phyloP scores from a whole-genome alignment of 768 basidiomycete genomes.

The Coprinellus aureogranulatus region DNA sequence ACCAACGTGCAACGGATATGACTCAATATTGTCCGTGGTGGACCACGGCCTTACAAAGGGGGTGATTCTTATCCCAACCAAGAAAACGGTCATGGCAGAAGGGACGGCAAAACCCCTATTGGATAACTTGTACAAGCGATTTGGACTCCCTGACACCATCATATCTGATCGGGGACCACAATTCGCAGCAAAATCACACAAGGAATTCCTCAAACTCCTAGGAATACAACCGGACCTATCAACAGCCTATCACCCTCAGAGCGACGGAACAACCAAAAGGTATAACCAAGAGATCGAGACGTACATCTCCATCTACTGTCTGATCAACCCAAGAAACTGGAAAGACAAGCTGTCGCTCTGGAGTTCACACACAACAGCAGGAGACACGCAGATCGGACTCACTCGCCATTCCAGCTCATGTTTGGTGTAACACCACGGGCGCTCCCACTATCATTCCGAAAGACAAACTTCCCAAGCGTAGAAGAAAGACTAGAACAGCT shows the following conservation, averaged over 20 bases:
- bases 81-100: slow-evolving; percentile 12
- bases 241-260: slow-evolving; percentile 35
- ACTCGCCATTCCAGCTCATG: slow-evolving; percentile 21
- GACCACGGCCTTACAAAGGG: slow-evolving; percentile 26
- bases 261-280: slow-evolving; percentile 18
- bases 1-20: slow-evolving; percentile 7
- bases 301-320: slow-evolving; percentile 18
- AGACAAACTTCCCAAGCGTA: not conserved
- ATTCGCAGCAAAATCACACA: slow-evolving; percentile 18
- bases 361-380: slow-evolving; percentile 20
- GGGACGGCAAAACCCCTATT: not conserved
- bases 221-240: slow-evolving; percentile 18
- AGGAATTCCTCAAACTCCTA: slow-evolving; percentile 15
- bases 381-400: slow-evolving; percentile 10
- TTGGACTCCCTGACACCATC: slow-evolving; percentile 16
- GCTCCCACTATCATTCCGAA: slow-evolving; percentile 4
- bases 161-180: slow-evolving; percentile 16
- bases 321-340: slow-evolving; percentile 14
- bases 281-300: slow-evolving; percentile 21
- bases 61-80: slow-evolving; percentile 19
- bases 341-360: not conserved
- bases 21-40: slow-evolving; percentile 24
- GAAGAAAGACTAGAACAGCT: slow-evolving; percentile 8
- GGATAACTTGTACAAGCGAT: not conserved
- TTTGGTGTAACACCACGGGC: slow-evolving; percentile 4